Evolutionary conservation across 1,284 basidiomycete species (phyloP), one percentile per base, ranked within the genome.

Genomic region (Bjerkandera adusta): DNA sequence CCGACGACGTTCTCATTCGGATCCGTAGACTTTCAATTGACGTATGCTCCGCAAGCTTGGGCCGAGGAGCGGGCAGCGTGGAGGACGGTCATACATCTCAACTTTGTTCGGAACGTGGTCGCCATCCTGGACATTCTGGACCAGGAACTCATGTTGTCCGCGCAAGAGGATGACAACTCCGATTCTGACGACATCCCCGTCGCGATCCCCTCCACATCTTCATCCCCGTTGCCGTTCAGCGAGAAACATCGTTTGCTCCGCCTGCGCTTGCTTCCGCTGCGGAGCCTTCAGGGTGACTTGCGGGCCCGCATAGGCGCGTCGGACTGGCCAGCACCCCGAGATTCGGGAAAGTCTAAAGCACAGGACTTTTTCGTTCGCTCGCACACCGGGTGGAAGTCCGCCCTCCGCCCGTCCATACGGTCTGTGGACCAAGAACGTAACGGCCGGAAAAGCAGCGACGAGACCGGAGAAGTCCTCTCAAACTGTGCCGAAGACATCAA

Each of bases 71-170:
- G 78, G 41, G 67, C 72, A 3, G 77, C 83, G 25, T 89, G 88
- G 88, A 77, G 83, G 15, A 69, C 76, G 6, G 83, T 90, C 52
- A 81, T 90, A 54, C 82, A 83, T 58, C 76, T 89, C 61, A 83
- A 89, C 61, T 76, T 89, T 61, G 73, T 87, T 48, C 79, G 84
- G 49, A 84, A 82, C 53, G 73, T 86, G 57, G 76, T 80, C 55
- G 62, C 64, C 36, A 76, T 88, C 39, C 68, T 85, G 13, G 73
- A 83, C 41, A 62, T 73, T 36, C 66, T 87, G 47, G 55, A 65
- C n/a, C 71, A 71, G 22, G 81, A 83, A 55, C 77, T 84, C 71
- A 51, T 39, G 11, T 12, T 45, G 30, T 15, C 49, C 38, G 12
- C 35, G 49, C 35, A 50, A 51, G 44, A 34, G 43, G 44, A 50